Evolutionary conservation across 495 filamentous ascomycete genomes (phyloP), one percentile per base, ranked within the genome.

Genomic region (Aspergillus steynii): DNA sequence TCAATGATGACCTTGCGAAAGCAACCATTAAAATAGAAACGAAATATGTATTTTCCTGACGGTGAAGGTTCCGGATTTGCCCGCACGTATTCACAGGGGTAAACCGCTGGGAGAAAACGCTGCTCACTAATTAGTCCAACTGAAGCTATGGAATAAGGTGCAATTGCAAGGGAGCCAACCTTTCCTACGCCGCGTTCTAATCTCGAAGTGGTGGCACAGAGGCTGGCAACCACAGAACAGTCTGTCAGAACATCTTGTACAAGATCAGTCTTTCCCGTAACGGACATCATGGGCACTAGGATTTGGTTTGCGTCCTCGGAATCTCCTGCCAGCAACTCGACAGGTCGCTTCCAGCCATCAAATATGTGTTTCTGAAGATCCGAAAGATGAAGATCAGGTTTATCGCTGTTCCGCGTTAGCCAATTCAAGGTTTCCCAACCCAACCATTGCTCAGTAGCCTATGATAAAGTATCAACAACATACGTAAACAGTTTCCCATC

Each of bases 171-270:
- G 29, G 26, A 28, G 34, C 63, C 42, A 79, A 89, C 88, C 76
- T 84, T 80, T 46, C 77, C 72, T 66, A 87, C 73, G 4, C 87
- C 87, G 28, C 81, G 83, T 64, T 85, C 85, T 29, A 79, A 75
- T 65, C 88, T 82, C n/a, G 88, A 82, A 47, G 87, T 87, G 8
- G 82, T 87, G 53, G 94, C 92, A 68, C 93, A 97, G 10, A 99
- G 83, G 74, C 94, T 96, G 5, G 96, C 95, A 47, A 99, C 93
- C 5, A 99, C 93, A 5, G 95, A 98, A 66, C 95, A 99, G 67
- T 99, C 95, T 2, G 93, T 93, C 25, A 94, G 88, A 47, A 96
- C 82, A 70, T 98, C 95, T 75, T 99, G 95, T 5, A 96, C 91
- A 12, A 99, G 80, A 71, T 98, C 96, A 54, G 86, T 82, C 45